Percentiles rank a stretch among this genome's conserved stretches.
phyloP scores from a whole-genome alignment of 2,329 filamentous ascomycete species.

The Phialophora tarda region DNA sequence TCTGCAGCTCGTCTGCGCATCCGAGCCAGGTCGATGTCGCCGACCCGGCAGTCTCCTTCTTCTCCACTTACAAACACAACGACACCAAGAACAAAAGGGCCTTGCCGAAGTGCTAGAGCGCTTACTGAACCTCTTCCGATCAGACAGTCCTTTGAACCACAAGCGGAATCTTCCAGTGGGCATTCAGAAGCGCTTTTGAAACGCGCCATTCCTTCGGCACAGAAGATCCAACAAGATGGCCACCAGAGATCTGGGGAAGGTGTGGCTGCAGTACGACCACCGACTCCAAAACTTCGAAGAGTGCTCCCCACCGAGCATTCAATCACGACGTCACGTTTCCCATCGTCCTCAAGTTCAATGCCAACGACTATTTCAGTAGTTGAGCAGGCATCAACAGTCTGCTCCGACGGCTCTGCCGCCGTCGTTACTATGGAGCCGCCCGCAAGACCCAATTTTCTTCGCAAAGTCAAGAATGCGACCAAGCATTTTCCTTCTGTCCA shows the following conservation, averaged over 20 bases:
- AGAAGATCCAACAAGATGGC: neutral
- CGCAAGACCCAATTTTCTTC: neutral
- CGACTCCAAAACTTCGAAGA: neutral
- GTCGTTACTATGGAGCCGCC: neutral
- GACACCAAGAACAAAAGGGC: neutral
- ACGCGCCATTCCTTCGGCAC: neutral
- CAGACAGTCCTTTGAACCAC: neutral
- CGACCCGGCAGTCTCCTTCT: neutral
- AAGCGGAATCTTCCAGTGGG: neutral
- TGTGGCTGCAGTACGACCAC: neutral
- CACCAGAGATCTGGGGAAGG: neutral
- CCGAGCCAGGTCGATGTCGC: constrained; percentile 1
- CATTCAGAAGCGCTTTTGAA: neutral
- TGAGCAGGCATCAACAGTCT: neutral
- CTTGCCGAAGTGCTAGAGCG: neutral
- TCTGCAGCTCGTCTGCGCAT: constrained; percentile 1
- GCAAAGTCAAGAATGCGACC: neutral
- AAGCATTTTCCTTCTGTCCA: neutral
- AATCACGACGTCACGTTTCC: neutral
- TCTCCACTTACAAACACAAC: neutral
- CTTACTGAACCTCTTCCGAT: constrained; percentile 11
- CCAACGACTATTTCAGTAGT: neutral
- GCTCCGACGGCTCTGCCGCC: neutral
- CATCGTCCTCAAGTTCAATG: neutral
- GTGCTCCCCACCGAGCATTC: neutral